Conservation (phyloP, 306 rosid genomes). For the Lupinus albus region DNA sequence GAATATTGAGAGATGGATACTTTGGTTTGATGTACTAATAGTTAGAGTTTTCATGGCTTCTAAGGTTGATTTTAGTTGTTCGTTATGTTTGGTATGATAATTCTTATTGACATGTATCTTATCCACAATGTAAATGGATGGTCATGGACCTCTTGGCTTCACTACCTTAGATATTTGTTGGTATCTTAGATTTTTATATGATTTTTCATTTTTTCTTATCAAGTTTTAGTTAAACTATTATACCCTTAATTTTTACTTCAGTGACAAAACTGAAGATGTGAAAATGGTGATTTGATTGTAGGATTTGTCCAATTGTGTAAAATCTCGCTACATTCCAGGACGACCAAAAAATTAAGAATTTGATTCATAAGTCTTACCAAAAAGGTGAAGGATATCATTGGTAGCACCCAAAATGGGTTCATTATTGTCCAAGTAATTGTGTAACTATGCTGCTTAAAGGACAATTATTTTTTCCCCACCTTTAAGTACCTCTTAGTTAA, state of each 20-base stretch:
- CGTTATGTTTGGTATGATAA: constrained; percentile 7
- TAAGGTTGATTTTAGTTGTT: neutral
- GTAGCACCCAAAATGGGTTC: no score
- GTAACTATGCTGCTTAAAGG: no score
- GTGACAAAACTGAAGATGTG: neutral
- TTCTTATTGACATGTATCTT: constrained; percentile 50
- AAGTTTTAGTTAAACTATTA: neutral
- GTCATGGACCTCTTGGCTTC: constrained; percentile 20
- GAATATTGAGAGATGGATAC: constrained; percentile 45
- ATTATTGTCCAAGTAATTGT: no score
- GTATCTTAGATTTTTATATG: neutral
- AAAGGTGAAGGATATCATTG: no score
- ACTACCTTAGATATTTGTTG: constrained; percentile 35
- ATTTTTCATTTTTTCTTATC: neutral
- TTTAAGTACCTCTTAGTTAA: no score
- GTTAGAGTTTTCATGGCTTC: constrained; percentile 64
- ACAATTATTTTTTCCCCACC: no score
- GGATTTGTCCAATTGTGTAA: no score
- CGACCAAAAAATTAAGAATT: no score
- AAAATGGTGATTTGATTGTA: no score
- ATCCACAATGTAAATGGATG: constrained; percentile 58
- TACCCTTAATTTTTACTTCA: neutral
- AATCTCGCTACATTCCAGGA: no score
- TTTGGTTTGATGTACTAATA: constrained; percentile 44
- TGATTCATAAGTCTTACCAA: no score